Percentiles rank a stretch among this genome's conserved stretches.
phyloP scores from a whole-genome alignment of 345 rosid species.

The Aquilaria malaccensis region DNA sequence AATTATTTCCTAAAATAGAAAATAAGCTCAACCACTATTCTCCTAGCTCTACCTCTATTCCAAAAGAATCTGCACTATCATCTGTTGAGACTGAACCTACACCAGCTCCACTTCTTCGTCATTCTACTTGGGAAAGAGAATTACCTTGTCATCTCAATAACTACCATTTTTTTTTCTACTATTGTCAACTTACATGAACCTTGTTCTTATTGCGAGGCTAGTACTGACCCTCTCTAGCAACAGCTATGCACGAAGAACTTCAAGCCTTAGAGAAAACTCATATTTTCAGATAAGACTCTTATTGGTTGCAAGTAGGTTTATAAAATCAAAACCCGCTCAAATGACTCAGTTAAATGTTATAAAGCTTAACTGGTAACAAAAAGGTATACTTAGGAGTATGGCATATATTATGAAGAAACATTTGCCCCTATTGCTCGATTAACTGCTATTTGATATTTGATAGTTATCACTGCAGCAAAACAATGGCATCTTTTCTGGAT shows the following conservation, averaged over 20 bases:
- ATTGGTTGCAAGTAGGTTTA: too few species aligned
- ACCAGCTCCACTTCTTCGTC: background rate
- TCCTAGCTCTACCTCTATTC: background rate
- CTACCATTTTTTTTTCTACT: background rate
- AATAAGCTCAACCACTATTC: background rate
- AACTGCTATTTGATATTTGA: background rate
- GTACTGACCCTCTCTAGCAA: too few species aligned
- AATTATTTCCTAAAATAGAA: background rate
- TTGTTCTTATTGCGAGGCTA: background rate
- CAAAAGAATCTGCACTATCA: background rate
- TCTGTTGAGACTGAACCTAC: background rate
- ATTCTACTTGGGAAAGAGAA: background rate
- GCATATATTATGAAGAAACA: background rate
- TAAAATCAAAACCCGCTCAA: too few species aligned
- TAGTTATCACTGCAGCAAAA: background rate
- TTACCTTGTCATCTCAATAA: background rate
- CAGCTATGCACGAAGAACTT: too few species aligned
- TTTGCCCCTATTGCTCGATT: background rate
- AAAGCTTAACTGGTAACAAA: too few species aligned
- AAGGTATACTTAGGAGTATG: too few species aligned
- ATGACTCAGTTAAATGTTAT: too few species aligned
- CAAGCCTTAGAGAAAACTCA: too few species aligned
- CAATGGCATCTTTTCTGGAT: background rate
- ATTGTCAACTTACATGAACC: background rate
- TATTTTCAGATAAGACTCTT: too few species aligned